Evolutionary conservation across 805 yeast genomes (phyloP).

Genomic region (Saccharomycopsis sp.): DNA sequence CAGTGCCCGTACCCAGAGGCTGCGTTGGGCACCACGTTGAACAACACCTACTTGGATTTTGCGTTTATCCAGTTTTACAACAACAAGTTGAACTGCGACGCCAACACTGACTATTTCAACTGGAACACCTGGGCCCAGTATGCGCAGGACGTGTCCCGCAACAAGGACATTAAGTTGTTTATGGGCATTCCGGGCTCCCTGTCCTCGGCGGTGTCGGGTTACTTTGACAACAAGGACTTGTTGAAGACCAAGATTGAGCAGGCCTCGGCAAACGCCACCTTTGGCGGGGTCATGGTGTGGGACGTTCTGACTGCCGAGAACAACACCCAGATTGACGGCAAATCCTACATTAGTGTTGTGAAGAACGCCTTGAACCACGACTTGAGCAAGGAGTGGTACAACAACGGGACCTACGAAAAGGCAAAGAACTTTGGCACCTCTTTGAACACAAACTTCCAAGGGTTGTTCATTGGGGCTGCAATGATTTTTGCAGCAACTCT

Average conservation of each 20-base stretch:
- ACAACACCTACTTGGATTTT: slow-evolving; percentile 45
- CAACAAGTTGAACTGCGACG: slow-evolving; percentile 49
- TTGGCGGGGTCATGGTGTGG: slow-evolving; percentile 20
- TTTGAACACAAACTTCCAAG: background rate
- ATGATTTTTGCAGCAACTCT: too few species aligned
- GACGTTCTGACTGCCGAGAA: slow-evolving; percentile 20
- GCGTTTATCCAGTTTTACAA: slow-evolving; percentile 62
- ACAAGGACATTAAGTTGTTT: slow-evolving; percentile 57
- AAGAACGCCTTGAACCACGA: slow-evolving; percentile 21
- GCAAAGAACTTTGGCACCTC: slow-evolving; percentile 6
- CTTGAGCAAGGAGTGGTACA: slow-evolving; percentile 12
- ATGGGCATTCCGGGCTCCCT: slow-evolving; percentile 68
- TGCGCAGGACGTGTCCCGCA: slow-evolving; percentile 46
- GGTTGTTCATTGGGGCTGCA: background rate
- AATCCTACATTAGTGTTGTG: slow-evolving; percentile 11
- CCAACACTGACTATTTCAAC: slow-evolving; percentile 47
- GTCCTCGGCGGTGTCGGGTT: slow-evolving; percentile 55
- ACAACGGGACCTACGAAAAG: slow-evolving; percentile 19
- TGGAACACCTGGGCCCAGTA: slow-evolving; percentile 46
- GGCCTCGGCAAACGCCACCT: slow-evolving; percentile 15
- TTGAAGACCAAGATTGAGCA: slow-evolving; percentile 20
- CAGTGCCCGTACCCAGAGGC: slow-evolving; percentile 61
- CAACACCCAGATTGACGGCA: slow-evolving; percentile 11
- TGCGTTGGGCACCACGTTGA: slow-evolving; percentile 32
- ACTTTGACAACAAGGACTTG: slow-evolving; percentile 35